A percentile compares a stretch with the other conserved stretches of the same genome.
Conservation (phyloP, 345 rosid species). For the Euphorbia pulcherrima region DNA sequence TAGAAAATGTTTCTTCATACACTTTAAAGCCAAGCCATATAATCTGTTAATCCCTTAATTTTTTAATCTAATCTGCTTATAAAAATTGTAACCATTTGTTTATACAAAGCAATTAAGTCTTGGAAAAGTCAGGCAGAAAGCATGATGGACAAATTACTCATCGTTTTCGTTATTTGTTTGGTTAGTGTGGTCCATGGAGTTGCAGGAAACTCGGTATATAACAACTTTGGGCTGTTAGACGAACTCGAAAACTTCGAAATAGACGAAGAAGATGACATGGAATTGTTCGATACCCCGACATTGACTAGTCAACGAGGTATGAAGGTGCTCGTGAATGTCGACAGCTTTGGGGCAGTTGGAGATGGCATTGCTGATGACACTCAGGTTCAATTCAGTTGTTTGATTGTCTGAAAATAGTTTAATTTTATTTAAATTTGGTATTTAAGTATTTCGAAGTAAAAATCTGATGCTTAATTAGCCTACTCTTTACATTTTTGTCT, state of each 20-base stretch:
- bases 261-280: slow-evolving; percentile 46
- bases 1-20: slow-evolving; percentile 59
- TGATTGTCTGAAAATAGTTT: too few species aligned
- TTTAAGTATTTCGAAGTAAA: too few species aligned
- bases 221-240: slow-evolving; percentile 43
- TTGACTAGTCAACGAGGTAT: slow-evolving; percentile 54
- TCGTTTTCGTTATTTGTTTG: slow-evolving; percentile 48
- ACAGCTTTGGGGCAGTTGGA: slow-evolving; percentile 87
- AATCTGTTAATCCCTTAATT: slow-evolving; percentile 40
- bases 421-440: too few species aligned
- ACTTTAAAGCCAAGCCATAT: slow-evolving; percentile 93
- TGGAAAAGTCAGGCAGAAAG: too few species aligned
- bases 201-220: slow-evolving; percentile 35
- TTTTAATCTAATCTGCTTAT: slow-evolving; percentile 45
- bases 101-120: slow-evolving; percentile 34
- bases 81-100: slow-evolving; percentile 44
- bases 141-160: slow-evolving; percentile 47
- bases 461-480: too few species aligned
- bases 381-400: too few species aligned
- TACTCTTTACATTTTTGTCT: too few species aligned
- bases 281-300: slow-evolving; percentile 36
- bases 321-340: slow-evolving; percentile 81
- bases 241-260: slow-evolving; percentile 54
- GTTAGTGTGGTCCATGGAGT: slow-evolving; percentile 47
- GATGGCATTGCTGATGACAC: slow-evolving; percentile 92